A percentile compares a stretch with the other conserved stretches of the same genome.
Conservation (phyloP, 768 basidiomycete genomes). For the Trametes maxima region DNA sequence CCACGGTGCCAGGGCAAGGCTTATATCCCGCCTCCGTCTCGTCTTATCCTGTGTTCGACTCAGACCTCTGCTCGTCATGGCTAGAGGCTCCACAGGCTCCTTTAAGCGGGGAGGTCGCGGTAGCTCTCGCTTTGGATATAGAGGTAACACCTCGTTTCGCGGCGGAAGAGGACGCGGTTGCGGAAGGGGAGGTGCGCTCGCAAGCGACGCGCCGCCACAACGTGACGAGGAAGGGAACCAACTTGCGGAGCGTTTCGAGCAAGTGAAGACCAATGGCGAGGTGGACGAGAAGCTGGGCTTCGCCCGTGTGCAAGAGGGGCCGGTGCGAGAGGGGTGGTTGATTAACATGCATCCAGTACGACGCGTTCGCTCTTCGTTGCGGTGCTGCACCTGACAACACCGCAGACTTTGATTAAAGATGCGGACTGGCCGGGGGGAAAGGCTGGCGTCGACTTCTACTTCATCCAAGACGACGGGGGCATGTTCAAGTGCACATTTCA, state of each 20-base stretch:
- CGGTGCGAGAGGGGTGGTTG: conserved; percentile 84
- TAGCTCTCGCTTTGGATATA: conserved; percentile 42
- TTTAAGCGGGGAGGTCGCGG: conserved; percentile 32
- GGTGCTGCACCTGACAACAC: background rate
- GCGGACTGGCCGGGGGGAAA: conserved; percentile 81
- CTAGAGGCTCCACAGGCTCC: conserved; percentile 27
- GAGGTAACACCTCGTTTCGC: conserved; percentile 38
- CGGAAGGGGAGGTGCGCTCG: conserved; percentile 43
- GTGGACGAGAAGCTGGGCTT: conserved; percentile 96
- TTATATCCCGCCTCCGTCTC: background rate
- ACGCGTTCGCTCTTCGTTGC: conserved; percentile 32
- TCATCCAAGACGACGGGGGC: conserved; percentile 94
- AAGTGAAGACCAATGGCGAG: conserved; percentile 73
- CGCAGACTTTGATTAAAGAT: conserved; percentile 84
- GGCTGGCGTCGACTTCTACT: conserved; percentile 94
- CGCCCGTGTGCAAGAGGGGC: conserved; percentile 75
- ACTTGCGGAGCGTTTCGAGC: conserved; percentile 85
- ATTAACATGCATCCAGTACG: conserved; percentile 96
- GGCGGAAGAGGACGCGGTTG: conserved; percentile 53
- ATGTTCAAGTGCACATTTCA: conserved; percentile 94
- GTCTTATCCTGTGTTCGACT: background rate
- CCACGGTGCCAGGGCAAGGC: background rate
- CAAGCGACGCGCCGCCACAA: conserved; percentile 53
- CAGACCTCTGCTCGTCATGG: conserved; percentile 18
- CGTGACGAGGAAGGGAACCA: conserved; percentile 92